phyloP scores from a whole-genome alignment of 2,329 filamentous ascomycete genomes.

The Beauveria australis region DNA sequence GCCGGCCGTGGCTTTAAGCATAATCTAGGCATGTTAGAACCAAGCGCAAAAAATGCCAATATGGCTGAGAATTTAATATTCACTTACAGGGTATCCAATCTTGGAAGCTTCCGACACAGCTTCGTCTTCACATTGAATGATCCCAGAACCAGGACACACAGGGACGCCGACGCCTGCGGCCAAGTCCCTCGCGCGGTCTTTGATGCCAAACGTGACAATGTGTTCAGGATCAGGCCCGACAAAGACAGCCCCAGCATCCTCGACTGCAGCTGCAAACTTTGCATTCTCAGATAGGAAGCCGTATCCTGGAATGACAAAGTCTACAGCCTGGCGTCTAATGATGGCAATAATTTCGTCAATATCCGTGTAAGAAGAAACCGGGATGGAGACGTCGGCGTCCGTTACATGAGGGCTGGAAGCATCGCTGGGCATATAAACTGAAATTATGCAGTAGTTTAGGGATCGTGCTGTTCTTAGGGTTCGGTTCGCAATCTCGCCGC shows the following conservation, averaged over 20 bases:
- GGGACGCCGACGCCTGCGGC: conserved; percentile 38
- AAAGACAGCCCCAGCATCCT: conserved; percentile 46
- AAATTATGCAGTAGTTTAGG: conserved; percentile 40
- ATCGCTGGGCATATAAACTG: conserved; percentile 51
- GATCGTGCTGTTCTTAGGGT: conserved; percentile 37
- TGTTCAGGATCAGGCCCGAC: conserved; percentile 45
- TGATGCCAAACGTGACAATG: conserved; percentile 50
- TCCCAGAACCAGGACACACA: conserved; percentile 27
- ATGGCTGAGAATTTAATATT: no score
- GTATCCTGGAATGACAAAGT: conserved; percentile 57
- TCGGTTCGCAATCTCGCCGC: conserved; percentile 49
- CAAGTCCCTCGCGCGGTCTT: conserved; percentile 47
- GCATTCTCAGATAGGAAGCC: conserved; percentile 57
- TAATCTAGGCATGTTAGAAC: conserved; percentile 18
- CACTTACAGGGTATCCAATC: neutral
- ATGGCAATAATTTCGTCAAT: conserved; percentile 21
- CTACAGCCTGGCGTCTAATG: conserved; percentile 32
- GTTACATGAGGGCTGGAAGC: conserved; percentile 45
- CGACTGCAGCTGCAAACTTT: conserved; percentile 46
- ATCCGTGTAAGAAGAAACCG: conserved; percentile 17
- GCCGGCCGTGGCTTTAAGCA: conserved; percentile 34
- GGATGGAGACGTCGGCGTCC: conserved; percentile 43
- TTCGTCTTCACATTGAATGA: neutral
- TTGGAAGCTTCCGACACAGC: neutral
- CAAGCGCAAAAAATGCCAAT: neutral